phyloP scores from a whole-genome alignment of 2,329 filamentous ascomycete genomes.

The Arthrobotrys sinensis region DNA sequence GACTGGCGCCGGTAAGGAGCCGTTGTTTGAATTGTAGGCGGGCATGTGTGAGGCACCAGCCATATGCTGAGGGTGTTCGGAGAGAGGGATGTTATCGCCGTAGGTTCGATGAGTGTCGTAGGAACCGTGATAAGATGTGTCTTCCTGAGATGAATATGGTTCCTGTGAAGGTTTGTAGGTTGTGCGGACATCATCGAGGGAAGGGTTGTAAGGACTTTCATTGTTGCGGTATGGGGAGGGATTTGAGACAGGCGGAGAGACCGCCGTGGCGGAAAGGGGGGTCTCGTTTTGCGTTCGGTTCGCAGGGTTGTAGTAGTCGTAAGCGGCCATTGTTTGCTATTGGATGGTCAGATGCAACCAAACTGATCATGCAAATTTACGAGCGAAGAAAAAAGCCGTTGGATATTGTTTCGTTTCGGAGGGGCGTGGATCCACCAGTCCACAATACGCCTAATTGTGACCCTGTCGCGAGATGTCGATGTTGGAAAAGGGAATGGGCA shows the following conservation, averaged over 20 bases:
- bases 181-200: conserved; percentile 57
- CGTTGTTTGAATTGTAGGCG: conserved; percentile 35
- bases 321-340: conserved; percentile 63
- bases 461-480: conserved; percentile 29
- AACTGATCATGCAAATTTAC: conserved; percentile 16
- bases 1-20: conserved; percentile 36
- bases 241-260: conserved; percentile 38
- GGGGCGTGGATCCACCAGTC: neutral
- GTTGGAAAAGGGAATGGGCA: conserved; percentile 28
- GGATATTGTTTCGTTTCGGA: conserved; percentile 27
- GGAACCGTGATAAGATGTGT: conserved; percentile 39
- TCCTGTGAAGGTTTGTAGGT: conserved; percentile 58
- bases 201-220: conserved; percentile 53
- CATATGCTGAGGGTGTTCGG: conserved; percentile 60
- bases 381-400: conserved; percentile 22
- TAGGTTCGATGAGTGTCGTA: conserved; percentile 34
- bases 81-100: conserved; percentile 56
- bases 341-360: conserved; percentile 39
- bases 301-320: conserved; percentile 68
- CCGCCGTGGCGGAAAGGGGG: conserved; percentile 44
- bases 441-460: conserved; percentile 26
- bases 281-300: conserved; percentile 44
- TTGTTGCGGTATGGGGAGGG: conserved; percentile 31
- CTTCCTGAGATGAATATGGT: conserved; percentile 47
- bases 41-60: conserved; percentile 53